A percentile compares a stretch with the other conserved stretches of the same genome.
phyloP scores from a whole-genome alignment of 441 rosid species.

The Gossypium laxum region DNA sequence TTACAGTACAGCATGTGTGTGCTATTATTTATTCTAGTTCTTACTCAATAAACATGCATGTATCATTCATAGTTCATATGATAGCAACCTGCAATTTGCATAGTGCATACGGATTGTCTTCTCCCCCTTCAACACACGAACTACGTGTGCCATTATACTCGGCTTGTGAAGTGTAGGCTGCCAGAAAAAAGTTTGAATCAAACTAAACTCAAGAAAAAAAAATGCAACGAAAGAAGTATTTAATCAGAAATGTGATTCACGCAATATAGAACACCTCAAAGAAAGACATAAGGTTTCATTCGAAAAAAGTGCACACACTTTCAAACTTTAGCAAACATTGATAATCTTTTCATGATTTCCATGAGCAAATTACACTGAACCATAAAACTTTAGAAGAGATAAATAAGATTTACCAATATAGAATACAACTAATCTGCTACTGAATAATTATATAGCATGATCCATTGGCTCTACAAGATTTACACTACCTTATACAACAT shows the following conservation, averaged over 20 bases:
- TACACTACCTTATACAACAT: background rate
- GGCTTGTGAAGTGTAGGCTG: conserved; percentile 99
- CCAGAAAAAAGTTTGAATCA: conserved; percentile 25
- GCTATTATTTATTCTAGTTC: background rate
- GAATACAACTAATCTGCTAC: background rate
- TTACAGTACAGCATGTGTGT: background rate
- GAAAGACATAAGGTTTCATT: background rate
- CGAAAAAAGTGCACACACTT: background rate
- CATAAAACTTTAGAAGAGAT: background rate
- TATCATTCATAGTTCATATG: background rate
- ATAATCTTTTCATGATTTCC: background rate
- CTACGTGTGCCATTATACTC: conserved; percentile 93
- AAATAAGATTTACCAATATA: background rate
- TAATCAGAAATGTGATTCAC: background rate
- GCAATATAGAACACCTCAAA: background rate
- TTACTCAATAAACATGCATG: background rate
- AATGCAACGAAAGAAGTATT: background rate
- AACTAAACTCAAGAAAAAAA: conserved; percentile 15
- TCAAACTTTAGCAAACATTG: background rate
- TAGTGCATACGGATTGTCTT: conserved; percentile 97
- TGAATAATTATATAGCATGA: background rate
- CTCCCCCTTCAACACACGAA: conserved; percentile 88
- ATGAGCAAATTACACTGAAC: background rate
- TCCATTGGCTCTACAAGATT: background rate
- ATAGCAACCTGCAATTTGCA: conserved; percentile 93